phyloP scores from a whole-genome alignment of 495 filamentous ascomycete genomes.

The Cudoniella acicularis region DNA sequence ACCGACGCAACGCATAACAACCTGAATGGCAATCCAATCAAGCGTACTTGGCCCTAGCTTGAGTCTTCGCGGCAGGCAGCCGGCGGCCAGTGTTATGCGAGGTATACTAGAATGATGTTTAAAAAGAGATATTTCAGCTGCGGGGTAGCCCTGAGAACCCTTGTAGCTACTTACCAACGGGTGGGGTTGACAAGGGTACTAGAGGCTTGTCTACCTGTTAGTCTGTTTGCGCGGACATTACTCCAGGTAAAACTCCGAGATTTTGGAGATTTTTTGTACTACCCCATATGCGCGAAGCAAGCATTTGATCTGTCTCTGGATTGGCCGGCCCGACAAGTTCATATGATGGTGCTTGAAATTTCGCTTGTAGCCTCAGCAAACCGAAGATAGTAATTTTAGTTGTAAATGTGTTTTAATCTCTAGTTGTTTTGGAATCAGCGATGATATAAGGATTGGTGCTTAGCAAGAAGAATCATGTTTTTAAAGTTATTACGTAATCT shows the following conservation, averaged over 20 bases:
- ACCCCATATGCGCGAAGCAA: neutral
- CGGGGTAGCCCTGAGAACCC: neutral
- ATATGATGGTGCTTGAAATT: neutral
- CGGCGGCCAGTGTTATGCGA: neutral
- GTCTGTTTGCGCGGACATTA: neutral
- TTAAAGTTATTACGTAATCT: too few relatives aligned
- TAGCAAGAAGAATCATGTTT: too few relatives aligned
- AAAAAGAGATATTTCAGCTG: neutral
- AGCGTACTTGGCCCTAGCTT: neutral
- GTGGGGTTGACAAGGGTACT: neutral
- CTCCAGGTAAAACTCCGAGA: neutral
- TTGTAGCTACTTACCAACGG: neutral
- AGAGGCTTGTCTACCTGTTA: neutral
- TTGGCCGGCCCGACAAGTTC: neutral
- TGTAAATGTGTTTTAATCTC: too few relatives aligned
- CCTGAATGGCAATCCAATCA: neutral
- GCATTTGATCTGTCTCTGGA: neutral
- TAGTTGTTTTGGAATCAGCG: too few relatives aligned
- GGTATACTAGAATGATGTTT: neutral
- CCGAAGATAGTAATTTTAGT: neutral
- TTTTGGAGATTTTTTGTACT: neutral
- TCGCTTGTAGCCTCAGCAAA: neutral
- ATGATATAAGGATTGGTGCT: too few relatives aligned
- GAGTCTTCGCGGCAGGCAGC: neutral
- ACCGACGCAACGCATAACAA: neutral